A percentile compares a stretch with the other conserved stretches of the same genome.
Evolutionary conservation across 345 rosid genomes (phyloP).

Genomic region (Salix exigua): DNA sequence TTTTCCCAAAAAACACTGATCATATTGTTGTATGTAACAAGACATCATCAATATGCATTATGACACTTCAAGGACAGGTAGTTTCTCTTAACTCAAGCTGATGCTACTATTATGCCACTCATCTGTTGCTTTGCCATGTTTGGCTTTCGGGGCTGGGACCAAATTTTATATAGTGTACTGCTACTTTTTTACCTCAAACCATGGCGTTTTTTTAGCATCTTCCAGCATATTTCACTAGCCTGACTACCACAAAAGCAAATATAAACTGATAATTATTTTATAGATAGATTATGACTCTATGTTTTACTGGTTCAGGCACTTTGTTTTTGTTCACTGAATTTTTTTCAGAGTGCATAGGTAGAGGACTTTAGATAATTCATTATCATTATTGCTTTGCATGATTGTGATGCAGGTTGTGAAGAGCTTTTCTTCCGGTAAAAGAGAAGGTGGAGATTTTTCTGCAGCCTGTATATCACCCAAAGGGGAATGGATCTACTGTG

Average conservation of each 20-base stretch:
- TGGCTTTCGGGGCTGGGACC: background rate
- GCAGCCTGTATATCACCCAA: constrained; percentile 92
- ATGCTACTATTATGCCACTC: background rate
- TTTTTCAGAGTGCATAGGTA: background rate
- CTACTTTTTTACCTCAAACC: background rate
- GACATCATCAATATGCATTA: constrained; percentile 80
- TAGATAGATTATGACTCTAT: background rate
- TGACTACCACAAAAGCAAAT: background rate
- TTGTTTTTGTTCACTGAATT: background rate
- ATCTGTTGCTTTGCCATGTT: background rate
- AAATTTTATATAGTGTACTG: background rate
- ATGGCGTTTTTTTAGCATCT: background rate
- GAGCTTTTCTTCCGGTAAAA: constrained; percentile 97
- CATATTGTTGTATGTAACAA: constrained; percentile 91
- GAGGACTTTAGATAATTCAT: background rate
- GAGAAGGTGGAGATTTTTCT: constrained; percentile 92
- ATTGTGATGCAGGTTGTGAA: constrained; percentile 69
- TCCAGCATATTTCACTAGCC: background rate
- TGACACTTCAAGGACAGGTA: constrained; percentile 99
- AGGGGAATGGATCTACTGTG: constrained; percentile 96
- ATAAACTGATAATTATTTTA: background rate
- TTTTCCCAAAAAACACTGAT: constrained; percentile 82
- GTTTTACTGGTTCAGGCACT: background rate
- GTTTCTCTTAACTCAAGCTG: constrained; percentile 1
- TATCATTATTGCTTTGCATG: constrained; percentile 6